Conservation (phyloP, 805 yeast species). For the Starmerella etchellsii region DNA sequence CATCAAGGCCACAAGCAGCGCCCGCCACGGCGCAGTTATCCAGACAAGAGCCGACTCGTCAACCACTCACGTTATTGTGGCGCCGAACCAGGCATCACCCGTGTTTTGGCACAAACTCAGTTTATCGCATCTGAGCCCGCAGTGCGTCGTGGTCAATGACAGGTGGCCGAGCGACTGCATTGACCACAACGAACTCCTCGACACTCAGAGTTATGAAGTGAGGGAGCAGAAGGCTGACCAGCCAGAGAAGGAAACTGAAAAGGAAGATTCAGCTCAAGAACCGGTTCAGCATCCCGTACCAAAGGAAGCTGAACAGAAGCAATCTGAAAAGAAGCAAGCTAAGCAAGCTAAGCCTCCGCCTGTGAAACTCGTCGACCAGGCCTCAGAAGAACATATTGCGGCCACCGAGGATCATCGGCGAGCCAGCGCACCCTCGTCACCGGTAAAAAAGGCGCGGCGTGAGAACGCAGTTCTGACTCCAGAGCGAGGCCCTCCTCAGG, state of each 20-base stretch:
- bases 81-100: constrained; percentile 1
- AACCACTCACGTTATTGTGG: constrained; percentile 24
- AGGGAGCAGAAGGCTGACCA: too few relatives aligned
- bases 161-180: constrained; percentile 28
- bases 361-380: neutral
- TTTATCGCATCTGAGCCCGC: constrained; percentile 1
- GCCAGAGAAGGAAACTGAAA: too few relatives aligned
- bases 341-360: neutral
- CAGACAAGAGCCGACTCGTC: constrained; percentile 2
- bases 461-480: constrained; percentile 1
- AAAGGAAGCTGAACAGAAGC: too few relatives aligned
- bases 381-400: too few relatives aligned
- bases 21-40: constrained; percentile 22
- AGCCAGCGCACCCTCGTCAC: too few relatives aligned
- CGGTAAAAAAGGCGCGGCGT: neutral
- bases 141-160: constrained; percentile 13
- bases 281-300: too few relatives aligned
- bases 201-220: constrained; percentile 2
- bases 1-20: constrained; percentile 13
- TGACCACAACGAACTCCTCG: constrained; percentile 15
- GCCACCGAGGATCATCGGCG: too few relatives aligned
- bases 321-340: too few relatives aligned
- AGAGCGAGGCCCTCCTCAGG: too few relatives aligned
- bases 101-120: constrained; percentile 3
- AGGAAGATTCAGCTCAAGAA: too few relatives aligned